These are phyloP conservation scores for Sutorius australiensis DNA, from an alignment of 768 basidiomycete species.

Conservation along the genomic window DNA sequence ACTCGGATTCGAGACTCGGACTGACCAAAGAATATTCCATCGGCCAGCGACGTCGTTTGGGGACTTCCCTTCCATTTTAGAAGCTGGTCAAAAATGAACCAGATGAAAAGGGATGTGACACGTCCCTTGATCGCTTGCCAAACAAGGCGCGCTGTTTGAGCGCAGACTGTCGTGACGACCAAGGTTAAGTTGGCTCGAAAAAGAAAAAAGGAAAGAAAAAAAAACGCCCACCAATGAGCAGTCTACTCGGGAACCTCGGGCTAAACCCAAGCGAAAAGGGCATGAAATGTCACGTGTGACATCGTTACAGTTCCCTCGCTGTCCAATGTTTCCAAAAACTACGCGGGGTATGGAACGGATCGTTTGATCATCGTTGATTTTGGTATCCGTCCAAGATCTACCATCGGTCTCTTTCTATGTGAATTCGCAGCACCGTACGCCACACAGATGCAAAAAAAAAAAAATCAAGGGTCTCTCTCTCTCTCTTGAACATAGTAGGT, in stretches of 20 bases:
- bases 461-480: neutral
- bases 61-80: conserved; percentile 32
- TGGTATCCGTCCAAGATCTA: conserved; percentile 14
- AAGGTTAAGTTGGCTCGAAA: conserved; percentile 6
- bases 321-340: conserved; percentile 10
- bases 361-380: conserved; percentile 14
- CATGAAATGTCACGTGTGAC: conserved; percentile 12
- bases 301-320: conserved; percentile 17
- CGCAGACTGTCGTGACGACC: conserved; percentile 14
- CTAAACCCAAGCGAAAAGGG: neutral
- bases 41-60: conserved; percentile 10
- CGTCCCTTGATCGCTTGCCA: conserved; percentile 33
- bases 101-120: conserved; percentile 27
- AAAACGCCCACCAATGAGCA: neutral
- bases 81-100: conserved; percentile 24
- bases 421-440: conserved; percentile 6
- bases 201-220: neutral
- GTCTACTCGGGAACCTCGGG: conserved; percentile 5
- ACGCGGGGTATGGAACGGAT: conserved; percentile 4
- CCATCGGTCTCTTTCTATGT: neutral
- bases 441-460: neutral
- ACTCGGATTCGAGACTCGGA: neutral
- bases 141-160: conserved; percentile 26
- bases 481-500: neutral
- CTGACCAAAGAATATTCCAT: conserved; percentile 18